Evolutionary conservation across 169 alveolate genomes (phyloP), one percentile per base, ranked within the genome.

Genomic region (Eimeria maxima): DNA sequence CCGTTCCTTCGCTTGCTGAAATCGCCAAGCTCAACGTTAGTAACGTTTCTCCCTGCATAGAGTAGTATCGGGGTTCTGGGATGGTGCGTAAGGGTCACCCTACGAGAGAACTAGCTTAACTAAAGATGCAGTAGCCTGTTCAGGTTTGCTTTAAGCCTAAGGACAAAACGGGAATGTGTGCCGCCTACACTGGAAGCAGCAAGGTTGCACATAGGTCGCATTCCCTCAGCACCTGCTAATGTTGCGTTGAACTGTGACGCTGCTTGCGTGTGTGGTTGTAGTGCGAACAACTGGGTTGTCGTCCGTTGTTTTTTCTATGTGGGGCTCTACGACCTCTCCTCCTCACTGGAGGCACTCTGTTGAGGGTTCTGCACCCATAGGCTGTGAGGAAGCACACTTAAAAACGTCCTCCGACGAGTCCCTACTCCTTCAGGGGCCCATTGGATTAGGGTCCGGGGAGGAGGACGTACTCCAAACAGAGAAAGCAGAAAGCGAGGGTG

Each of bases 401-500:
- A 83, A 55, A 18, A 42, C 24, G 6, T 53, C 71, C 50, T 53
- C 74, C 11, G 91, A 83, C 50, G 91, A 29, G 14, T 83, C 91
- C 16, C 16, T 83, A 0, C 91, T 83, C 29, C 55, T 83, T 42
- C 91, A 83, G 20, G 91, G 74, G 24, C 76, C 91, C 74, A 29
- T 29, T 38, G 76, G 91, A 22, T 38, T 83, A 8, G 91, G 91
- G 29, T 38, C 91, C 33, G 63, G 91, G n/a, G 74, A 83, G 50
- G 91, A 83, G 55, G 74, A 50, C 91, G 88, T 78, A 50, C 74
- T 47, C 55, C 76, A 83, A 38, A 55, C 91, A 5, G 74, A 83
- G 91, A 83, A 83, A 29, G 45, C 67, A 80, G 69, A 80, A 22
- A 45, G 89, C 45, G 89, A 80, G 33, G 33, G 55, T 13, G 91